phyloP scores from a whole-genome alignment of 345 rosid species.

The Pugionium cornutum region DNA sequence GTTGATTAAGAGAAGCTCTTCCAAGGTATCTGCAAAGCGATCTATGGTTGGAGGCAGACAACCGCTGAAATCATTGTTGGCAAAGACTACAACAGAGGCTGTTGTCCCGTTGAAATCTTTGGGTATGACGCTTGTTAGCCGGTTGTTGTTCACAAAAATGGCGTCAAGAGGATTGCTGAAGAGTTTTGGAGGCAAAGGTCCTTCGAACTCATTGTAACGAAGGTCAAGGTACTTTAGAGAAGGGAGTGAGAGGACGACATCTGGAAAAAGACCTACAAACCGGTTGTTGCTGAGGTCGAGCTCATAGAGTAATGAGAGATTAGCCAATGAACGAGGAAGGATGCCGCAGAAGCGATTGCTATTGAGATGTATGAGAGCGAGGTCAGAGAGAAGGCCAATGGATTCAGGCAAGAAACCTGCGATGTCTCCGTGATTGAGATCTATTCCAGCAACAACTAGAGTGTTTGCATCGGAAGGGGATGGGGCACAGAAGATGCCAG shows the following conservation, averaged over 20 bases:
- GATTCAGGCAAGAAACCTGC: conserved; percentile 84
- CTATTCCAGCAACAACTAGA: conserved; percentile 70
- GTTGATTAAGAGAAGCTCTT: conserved; percentile 75
- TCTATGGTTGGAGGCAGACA: conserved; percentile 78
- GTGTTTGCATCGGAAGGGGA: conserved; percentile 50
- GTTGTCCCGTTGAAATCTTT: conserved; percentile 41
- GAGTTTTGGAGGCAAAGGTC: conserved; percentile 68
- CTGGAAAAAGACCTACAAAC: conserved; percentile 81
- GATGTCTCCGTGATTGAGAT: conserved; percentile 67
- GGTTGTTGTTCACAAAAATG: conserved; percentile 71
- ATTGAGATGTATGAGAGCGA: conserved; percentile 74
- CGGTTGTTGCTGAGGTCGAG: conserved; percentile 89
- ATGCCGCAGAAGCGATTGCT: conserved; percentile 90
- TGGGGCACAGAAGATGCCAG: conserved; percentile 62
- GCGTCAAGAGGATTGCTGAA: conserved; percentile 74
- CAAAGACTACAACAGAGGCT: conserved; percentile 73
- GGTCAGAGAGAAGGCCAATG: conserved; percentile 71
- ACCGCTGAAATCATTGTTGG: conserved; percentile 78
- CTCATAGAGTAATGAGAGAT: conserved; percentile 69
- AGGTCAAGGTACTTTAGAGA: conserved; percentile 61
- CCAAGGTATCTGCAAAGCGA: conserved; percentile 61
- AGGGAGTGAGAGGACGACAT: conserved; percentile 66
- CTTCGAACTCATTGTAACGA: conserved; percentile 89
- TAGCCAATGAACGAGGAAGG: conserved; percentile 60
- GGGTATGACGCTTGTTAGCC: conserved; percentile 57